These are phyloP conservation scores for Medicago lupulina DNA, from an alignment of 306 rosid genomes.

Conservation along the genomic window DNA sequence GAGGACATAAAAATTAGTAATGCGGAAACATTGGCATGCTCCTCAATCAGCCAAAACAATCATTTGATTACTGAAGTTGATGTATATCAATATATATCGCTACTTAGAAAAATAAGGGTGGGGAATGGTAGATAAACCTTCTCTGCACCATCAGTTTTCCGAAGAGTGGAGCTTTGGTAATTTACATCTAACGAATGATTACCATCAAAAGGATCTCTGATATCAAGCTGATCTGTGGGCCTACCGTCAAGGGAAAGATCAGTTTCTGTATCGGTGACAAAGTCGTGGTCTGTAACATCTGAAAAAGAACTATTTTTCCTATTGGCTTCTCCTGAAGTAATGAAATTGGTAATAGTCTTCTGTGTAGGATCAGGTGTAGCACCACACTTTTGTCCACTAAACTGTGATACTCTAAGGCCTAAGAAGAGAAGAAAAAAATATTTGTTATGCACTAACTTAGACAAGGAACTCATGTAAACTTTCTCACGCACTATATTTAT, in stretches of 20 bases:
- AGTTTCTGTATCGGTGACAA: constrained; percentile 55
- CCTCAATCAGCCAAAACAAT: constrained; percentile 35
- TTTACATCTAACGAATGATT: constrained; percentile 44
- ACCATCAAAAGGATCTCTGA: constrained; percentile 47
- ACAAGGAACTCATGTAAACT: constrained; percentile 32
- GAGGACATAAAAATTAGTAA: constrained; percentile 27
- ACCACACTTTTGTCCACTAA: constrained; percentile 59
- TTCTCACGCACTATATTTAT: constrained; percentile 21
- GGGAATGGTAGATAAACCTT: constrained; percentile 37
- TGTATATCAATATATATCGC: constrained; percentile 36
- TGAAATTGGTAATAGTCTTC: constrained; percentile 70
- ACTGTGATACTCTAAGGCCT: constrained; percentile 88
- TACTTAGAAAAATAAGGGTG: background rate
- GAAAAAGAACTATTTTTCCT: constrained; percentile 50
- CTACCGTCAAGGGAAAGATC: constrained; percentile 43
- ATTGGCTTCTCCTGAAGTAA: constrained; percentile 56
- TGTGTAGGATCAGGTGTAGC: constrained; percentile 70
- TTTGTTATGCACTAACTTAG: constrained; percentile 37
- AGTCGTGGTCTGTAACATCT: constrained; percentile 43
- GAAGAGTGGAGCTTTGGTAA: constrained; percentile 40
- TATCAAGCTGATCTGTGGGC: constrained; percentile 45
- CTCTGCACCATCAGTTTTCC: constrained; percentile 43
- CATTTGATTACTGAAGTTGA: constrained; percentile 20
- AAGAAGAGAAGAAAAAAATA: constrained; percentile 37
- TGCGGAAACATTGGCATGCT: background rate